These are phyloP conservation scores for Pichia phayaonensis DNA, from an alignment of 805 yeast genomes.

Conservation along the genomic window DNA sequence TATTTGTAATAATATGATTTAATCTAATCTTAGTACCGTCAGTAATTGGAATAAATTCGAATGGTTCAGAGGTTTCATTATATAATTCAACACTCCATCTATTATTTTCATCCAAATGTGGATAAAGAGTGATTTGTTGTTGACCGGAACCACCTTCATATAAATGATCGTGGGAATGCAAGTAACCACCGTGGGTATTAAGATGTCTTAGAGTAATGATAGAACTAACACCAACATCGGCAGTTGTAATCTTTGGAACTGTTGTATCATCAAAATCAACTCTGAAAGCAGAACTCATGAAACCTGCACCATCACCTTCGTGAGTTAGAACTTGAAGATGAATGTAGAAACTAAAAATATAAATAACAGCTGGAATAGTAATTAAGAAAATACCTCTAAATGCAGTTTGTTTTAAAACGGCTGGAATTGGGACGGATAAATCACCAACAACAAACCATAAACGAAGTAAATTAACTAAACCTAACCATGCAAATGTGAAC, in stretches of 20 bases:
- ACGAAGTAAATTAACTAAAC: constrained; percentile 50
- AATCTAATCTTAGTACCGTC: constrained; percentile 70
- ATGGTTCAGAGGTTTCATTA: constrained; percentile 49
- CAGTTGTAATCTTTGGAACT: constrained; percentile 50
- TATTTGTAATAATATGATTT: constrained; percentile 45
- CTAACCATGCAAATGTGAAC: constrained; percentile 75
- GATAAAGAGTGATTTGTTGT: constrained; percentile 76
- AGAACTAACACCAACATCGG: constrained; percentile 71
- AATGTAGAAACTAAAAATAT: constrained; percentile 49
- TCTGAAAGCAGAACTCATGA: constrained; percentile 68
- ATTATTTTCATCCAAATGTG: constrained; percentile 70
- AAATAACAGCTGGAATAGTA: constrained; percentile 51
- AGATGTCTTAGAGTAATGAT: constrained; percentile 58
- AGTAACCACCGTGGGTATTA: constrained; percentile 69
- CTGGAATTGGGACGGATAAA: constrained; percentile 39
- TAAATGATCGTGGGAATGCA: constrained; percentile 69
- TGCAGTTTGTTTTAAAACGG: constrained; percentile 39
- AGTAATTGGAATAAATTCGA: constrained; percentile 51
- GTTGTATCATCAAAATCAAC: constrained; percentile 50
- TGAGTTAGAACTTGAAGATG: constrained; percentile 51
- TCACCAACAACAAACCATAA: constrained; percentile 73
- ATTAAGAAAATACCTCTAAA: constrained; percentile 47
- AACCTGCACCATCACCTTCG: constrained; percentile 67
- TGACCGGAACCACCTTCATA: constrained; percentile 78
- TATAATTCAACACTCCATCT: constrained; percentile 65